Conservation (phyloP, 495 filamentous ascomycete genomes). For the Aspergillus steynii region DNA sequence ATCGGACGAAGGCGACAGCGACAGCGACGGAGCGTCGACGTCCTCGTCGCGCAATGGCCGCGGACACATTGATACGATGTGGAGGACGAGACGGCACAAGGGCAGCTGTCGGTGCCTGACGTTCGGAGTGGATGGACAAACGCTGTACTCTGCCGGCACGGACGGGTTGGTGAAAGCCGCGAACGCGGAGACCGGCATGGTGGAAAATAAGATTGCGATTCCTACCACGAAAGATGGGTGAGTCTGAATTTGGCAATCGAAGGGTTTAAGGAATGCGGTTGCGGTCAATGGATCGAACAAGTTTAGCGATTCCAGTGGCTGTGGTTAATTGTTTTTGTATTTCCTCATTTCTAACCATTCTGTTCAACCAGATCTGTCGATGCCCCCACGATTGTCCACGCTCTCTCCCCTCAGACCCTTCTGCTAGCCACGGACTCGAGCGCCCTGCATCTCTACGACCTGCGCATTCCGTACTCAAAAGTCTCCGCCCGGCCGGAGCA, state of each 20-base stretch:
- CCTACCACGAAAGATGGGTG: constrained; percentile 44
- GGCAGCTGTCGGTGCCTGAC: constrained; percentile 81
- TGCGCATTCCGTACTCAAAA: constrained; percentile 64
- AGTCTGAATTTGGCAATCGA: constrained; percentile 16
- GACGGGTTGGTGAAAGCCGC: constrained; percentile 91
- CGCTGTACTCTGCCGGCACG: constrained; percentile 84
- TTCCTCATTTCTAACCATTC: constrained; percentile 2
- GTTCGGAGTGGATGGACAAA: constrained; percentile 73
- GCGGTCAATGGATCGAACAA: background rate
- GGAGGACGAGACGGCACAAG: constrained; percentile 87
- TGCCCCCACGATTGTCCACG: constrained; percentile 72
- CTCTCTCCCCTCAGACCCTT: constrained; percentile 82
- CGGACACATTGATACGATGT: constrained; percentile 76
- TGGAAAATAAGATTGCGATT: constrained; percentile 68
- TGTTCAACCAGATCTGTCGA: constrained; percentile 50
- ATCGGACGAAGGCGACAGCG: constrained; percentile 41
- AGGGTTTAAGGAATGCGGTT: constrained; percentile 6
- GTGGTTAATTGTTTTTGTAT: background rate
- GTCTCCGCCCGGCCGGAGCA: constrained; percentile 65
- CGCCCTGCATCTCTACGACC: constrained; percentile 85
- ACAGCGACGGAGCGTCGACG: constrained; percentile 48
- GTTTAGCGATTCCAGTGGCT: background rate
- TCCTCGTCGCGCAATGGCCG: constrained; percentile 56
- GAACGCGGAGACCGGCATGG: constrained; percentile 72
- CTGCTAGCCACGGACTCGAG: constrained; percentile 89